These are phyloP conservation scores for Suillus hirtellus DNA, from an alignment of 768 basidiomycete species.

Conservation along the genomic window DNA sequence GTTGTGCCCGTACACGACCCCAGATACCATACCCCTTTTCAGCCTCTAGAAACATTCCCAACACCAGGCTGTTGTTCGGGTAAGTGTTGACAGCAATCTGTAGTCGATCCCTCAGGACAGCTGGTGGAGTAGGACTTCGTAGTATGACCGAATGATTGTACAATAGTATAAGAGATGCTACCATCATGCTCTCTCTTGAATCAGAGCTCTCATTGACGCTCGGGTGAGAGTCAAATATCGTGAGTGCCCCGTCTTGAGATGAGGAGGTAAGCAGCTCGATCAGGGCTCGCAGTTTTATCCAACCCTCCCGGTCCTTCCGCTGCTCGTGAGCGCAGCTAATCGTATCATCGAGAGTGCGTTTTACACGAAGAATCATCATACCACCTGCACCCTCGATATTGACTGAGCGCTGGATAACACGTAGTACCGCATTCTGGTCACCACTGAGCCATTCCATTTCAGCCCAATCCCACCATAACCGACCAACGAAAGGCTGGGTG, in stretches of 20 bases:
- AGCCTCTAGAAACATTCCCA: slow-evolving; percentile 74
- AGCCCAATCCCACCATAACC: slow-evolving; percentile 82
- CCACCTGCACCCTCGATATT: slow-evolving; percentile 53
- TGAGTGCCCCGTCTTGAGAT: slow-evolving; percentile 42
- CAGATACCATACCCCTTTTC: slow-evolving; percentile 79
- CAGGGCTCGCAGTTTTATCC: slow-evolving; percentile 65
- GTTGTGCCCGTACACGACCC: slow-evolving; percentile 62
- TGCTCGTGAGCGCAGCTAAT: slow-evolving; percentile 29
- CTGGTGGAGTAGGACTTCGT: slow-evolving; percentile 58
- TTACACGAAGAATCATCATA: slow-evolving; percentile 61
- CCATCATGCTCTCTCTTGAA: slow-evolving; percentile 51
- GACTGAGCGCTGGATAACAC: slow-evolving; percentile 55
- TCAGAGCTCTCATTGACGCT: slow-evolving; percentile 14
- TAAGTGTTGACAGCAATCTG: slow-evolving; percentile 56
- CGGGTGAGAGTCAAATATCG: slow-evolving; percentile 35
- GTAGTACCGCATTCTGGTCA: slow-evolving; percentile 47
- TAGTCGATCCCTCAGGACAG: slow-evolving; percentile 56
- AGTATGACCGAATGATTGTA: slow-evolving; percentile 59
- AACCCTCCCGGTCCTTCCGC: slow-evolving; percentile 63
- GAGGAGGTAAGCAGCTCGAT: slow-evolving; percentile 58
- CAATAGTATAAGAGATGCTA: slow-evolving; percentile 57
- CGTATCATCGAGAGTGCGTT: slow-evolving; percentile 60
- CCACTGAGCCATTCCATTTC: slow-evolving; percentile 80
- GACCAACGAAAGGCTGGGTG: slow-evolving; percentile 38
- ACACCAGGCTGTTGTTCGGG: slow-evolving; percentile 68